These are phyloP conservation scores for Pelargonium fulgidum DNA, from an alignment of 441 rosid genomes.

Conservation along the genomic window DNA sequence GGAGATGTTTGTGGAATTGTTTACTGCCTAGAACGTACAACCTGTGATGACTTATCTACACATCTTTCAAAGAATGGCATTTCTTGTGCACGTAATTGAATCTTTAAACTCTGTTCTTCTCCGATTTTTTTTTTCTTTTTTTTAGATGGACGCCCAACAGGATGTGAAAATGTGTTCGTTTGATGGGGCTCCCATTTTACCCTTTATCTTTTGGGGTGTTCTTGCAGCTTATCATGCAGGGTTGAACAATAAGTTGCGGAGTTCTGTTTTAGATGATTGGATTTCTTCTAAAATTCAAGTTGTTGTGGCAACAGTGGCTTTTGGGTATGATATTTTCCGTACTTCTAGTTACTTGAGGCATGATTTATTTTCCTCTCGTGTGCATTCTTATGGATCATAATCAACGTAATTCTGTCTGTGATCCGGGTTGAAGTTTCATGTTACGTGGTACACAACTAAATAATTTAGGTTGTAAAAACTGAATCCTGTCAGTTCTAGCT, in stretches of 20 bases:
- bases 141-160: background rate
- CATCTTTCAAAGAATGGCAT: constrained; percentile 67
- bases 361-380: background rate
- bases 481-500: background rate
- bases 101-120: constrained; percentile 15
- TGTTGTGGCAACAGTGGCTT: constrained; percentile 97
- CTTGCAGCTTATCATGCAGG: constrained; percentile 93
- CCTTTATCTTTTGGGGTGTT: constrained; percentile 21
- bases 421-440: background rate
- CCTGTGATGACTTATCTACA: constrained; percentile 79
- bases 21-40: constrained; percentile 89
- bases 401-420: background rate
- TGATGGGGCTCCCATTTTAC: background rate
- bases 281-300: constrained; percentile 84
- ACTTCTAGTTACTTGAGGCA: background rate
- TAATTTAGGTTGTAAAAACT: background rate
- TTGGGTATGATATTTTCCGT: constrained; percentile 58
- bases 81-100: constrained; percentile 66
- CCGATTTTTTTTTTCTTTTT: background rate
- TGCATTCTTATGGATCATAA: constrained; percentile 6
- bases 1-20: constrained; percentile 78
- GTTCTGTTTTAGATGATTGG: constrained; percentile 80
- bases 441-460: background rate
- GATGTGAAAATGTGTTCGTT: no score
- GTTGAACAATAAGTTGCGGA: constrained; percentile 64